Conservation (phyloP, 306 rosid species). For the Canavalia gladiata region DNA sequence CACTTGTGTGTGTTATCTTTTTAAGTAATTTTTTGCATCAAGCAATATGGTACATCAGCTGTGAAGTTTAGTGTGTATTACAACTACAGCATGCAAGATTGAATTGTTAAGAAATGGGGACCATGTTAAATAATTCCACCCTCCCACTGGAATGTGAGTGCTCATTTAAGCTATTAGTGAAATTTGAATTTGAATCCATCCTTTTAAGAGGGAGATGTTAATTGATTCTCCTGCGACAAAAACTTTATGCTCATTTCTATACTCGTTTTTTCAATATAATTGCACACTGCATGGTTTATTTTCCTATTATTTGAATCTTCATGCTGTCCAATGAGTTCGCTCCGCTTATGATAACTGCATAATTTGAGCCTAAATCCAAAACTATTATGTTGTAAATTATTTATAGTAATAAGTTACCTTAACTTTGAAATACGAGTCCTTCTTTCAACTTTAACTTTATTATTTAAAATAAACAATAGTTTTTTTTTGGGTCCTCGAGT, state of each 20-base stretch:
- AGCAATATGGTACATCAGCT: neutral
- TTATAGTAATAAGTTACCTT: neutral
- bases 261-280: neutral
- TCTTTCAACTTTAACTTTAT: neutral
- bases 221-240: neutral
- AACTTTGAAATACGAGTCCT: no score
- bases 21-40: neutral
- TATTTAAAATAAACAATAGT: neutral
- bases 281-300: neutral
- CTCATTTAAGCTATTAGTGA: neutral
- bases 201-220: neutral
- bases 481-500: neutral
- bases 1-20: neutral
- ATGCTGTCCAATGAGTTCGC: no score
- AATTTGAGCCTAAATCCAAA: neutral
- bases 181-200: neutral
- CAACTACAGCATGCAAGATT: conserved; percentile 13
- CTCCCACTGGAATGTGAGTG: no score
- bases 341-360: neutral
- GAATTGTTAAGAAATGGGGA: neutral
- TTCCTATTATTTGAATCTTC: neutral
- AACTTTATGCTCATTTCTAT: neutral
- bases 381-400: neutral
- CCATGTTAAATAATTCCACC: neutral
- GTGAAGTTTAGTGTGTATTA: neutral